A percentile compares a stretch with the other conserved stretches of the same genome.
phyloP scores from a whole-genome alignment of 495 filamentous ascomycete species.

The Tuber indicum region DNA sequence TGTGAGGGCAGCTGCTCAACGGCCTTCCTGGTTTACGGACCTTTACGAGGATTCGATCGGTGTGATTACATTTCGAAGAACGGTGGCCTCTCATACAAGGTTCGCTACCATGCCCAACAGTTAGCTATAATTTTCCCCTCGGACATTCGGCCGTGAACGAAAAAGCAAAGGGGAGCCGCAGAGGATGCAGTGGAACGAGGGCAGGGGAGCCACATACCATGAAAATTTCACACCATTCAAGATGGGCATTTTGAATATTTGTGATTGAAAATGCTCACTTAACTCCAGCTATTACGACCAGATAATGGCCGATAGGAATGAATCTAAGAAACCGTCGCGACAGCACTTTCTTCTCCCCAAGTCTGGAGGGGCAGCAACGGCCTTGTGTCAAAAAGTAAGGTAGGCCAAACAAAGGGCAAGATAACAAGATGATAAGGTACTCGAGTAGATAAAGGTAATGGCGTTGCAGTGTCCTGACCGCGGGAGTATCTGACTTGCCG shows the following conservation, averaged over 20 bases:
- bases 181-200: background rate
- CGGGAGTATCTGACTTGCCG: background rate
- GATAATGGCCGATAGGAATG: background rate
- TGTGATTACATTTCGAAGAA: conserved; percentile 41
- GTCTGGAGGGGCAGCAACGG: background rate
- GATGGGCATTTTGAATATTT: conserved; percentile 33
- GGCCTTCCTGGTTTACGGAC: conserved; percentile 42
- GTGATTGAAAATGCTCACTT: conserved; percentile 10
- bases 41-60: conserved; percentile 40
- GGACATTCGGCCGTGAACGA: background rate
- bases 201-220: conserved; percentile 26
- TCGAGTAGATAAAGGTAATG: background rate
- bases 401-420: background rate
- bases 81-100: conserved; percentile 41
- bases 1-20: conserved; percentile 40
- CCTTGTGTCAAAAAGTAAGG: background rate
- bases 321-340: background rate
- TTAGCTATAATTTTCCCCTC: conserved; percentile 19
- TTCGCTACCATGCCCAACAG: conserved; percentile 24
- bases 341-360: background rate
- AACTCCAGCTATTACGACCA: background rate
- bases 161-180: conserved; percentile 3
- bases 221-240: conserved; percentile 39
- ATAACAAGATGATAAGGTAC: background rate
- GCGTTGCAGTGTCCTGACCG: background rate